Percentiles rank a stretch among this genome's conserved stretches.
phyloP scores from a whole-genome alignment of 2,329 filamentous ascomycete genomes.

The Claviceps sp. region DNA sequence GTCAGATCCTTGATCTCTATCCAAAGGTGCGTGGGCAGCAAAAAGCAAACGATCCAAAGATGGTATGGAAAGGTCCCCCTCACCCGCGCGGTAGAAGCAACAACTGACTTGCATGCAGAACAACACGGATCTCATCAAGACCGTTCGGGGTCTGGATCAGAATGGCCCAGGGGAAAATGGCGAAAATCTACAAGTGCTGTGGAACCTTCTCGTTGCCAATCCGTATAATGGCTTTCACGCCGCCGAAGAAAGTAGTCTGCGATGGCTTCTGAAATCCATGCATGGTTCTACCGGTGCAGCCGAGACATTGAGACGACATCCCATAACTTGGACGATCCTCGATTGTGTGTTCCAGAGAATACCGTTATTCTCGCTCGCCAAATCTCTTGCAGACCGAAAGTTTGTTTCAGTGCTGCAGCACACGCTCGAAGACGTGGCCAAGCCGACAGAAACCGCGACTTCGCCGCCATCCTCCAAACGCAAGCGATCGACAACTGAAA shows the following conservation, averaged over 20 bases:
- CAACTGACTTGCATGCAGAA: slow-evolving; percentile 11
- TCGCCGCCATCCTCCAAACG: slow-evolving; percentile 24
- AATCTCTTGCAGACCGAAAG: slow-evolving; percentile 54
- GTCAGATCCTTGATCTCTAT: background rate
- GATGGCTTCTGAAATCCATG: slow-evolving; percentile 52
- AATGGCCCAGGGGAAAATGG: slow-evolving; percentile 28
- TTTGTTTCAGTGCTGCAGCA: slow-evolving; percentile 55
- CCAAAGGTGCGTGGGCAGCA: background rate
- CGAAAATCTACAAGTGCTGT: slow-evolving; percentile 35
- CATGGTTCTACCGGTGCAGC: slow-evolving; percentile 30
- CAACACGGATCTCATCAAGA: slow-evolving; percentile 32
- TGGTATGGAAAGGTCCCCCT: background rate
- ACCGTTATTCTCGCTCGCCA: slow-evolving; percentile 54
- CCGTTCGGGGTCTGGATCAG: slow-evolving; percentile 42
- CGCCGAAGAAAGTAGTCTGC: slow-evolving; percentile 43
- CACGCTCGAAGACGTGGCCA: slow-evolving; percentile 45
- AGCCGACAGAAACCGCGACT: slow-evolving; percentile 15
- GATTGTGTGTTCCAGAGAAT: slow-evolving; percentile 48
- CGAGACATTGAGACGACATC: slow-evolving; percentile 41
- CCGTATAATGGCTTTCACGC: slow-evolving; percentile 33
- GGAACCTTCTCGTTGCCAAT: slow-evolving; percentile 31
- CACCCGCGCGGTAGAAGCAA: background rate
- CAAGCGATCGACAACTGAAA: slow-evolving; percentile 27
- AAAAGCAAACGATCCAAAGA: background rate
- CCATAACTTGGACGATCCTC: slow-evolving; percentile 48